A percentile compares a stretch with the other conserved stretches of the same genome.
Evolutionary conservation across 495 filamentous ascomycete species (phyloP).

Genomic region (Tuber aestivum): DNA sequence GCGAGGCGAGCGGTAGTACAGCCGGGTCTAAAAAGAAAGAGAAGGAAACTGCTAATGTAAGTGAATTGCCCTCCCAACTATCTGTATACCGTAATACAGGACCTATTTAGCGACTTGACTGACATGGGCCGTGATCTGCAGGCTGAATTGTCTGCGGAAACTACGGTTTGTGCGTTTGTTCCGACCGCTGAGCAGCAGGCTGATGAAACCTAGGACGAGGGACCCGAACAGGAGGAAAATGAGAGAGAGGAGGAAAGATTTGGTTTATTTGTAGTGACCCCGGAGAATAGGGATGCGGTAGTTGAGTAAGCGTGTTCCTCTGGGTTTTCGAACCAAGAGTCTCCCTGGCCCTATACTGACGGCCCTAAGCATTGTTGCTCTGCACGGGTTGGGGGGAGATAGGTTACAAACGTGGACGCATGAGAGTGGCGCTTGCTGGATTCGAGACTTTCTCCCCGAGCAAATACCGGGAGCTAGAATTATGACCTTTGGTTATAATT

Average conservation of each 20-base stretch:
- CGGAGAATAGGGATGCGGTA: background rate
- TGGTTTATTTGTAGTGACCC: constrained; percentile 1
- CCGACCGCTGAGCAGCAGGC: background rate
- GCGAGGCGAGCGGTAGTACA: background rate
- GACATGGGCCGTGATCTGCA: background rate
- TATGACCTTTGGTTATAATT: constrained; percentile 25
- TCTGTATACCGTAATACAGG: background rate
- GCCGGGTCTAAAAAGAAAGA: background rate
- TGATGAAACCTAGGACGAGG: background rate
- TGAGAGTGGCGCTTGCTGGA: constrained; percentile 33
- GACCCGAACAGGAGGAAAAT: background rate
- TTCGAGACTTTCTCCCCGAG: constrained; percentile 14
- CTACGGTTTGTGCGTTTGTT: too few species aligned
- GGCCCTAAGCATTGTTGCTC: constrained; percentile 45
- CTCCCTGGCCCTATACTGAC: background rate
- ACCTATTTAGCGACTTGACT: background rate
- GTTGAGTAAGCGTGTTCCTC: background rate
- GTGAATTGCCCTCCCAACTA: background rate
- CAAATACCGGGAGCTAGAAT: constrained; percentile 9
- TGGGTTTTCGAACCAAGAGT: background rate
- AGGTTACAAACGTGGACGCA: constrained; percentile 42
- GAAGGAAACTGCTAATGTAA: background rate
- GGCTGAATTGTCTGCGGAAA: background rate
- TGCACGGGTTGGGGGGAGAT: constrained; percentile 49
- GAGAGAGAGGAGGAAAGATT: constrained; percentile 1